Evolutionary conservation across 768 basidiomycete genomes (phyloP).

Genomic region (Leccinum longicurvipes): DNA sequence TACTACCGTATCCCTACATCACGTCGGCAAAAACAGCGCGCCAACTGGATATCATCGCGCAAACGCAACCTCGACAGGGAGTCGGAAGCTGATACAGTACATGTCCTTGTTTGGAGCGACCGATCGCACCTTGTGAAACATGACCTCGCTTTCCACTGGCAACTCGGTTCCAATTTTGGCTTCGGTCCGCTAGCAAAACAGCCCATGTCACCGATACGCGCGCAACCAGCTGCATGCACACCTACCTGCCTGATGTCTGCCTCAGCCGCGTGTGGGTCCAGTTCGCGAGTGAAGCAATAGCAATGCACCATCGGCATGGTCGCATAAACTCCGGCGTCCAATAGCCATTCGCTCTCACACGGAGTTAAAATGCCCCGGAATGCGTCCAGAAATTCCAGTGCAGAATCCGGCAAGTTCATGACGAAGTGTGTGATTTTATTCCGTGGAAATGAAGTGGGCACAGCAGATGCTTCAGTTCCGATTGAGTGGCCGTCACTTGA

Average conservation of each 20-base stretch:
- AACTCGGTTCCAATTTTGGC: conserved; percentile 57
- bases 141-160: conserved; percentile 43
- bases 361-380: conserved; percentile 69
- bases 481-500: background rate
- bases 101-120: conserved; percentile 97
- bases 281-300: conserved; percentile 91
- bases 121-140: conserved; percentile 77
- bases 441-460: conserved; percentile 36
- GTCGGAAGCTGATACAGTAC: conserved; percentile 92
- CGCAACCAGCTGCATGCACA: conserved; percentile 9
- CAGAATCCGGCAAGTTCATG: conserved; percentile 97
- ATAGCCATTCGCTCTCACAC: conserved; percentile 34
- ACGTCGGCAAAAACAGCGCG: background rate
- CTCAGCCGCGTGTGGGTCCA: conserved; percentile 64
- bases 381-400: conserved; percentile 84
- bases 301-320: conserved; percentile 90
- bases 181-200: conserved; percentile 61
- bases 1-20: background rate
- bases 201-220: conserved; percentile 5
- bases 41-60: conserved; percentile 8
- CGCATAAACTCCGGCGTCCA: conserved; percentile 44
- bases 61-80: conserved; percentile 48
- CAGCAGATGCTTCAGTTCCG: conserved; percentile 6
- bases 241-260: conserved; percentile 79
- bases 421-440: conserved; percentile 78